phyloP scores from a whole-genome alignment of 2,329 filamentous ascomycete genomes.

The Ceratocystis alfenasii region DNA sequence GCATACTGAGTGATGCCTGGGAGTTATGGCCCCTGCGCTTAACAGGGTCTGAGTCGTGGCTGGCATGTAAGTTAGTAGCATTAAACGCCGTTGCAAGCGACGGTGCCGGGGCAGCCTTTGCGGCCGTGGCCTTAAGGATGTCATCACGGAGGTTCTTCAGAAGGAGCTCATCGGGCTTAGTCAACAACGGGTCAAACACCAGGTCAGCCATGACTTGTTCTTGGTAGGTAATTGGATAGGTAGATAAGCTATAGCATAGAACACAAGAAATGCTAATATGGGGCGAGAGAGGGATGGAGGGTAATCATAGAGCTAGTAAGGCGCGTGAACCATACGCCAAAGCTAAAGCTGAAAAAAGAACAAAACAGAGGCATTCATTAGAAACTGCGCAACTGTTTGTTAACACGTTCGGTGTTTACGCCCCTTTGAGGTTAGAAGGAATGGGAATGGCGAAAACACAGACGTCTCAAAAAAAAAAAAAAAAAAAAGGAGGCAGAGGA shows the following conservation, averaged over 20 bases:
- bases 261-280: neutral
- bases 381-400: neutral
- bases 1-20: neutral
- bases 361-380: neutral
- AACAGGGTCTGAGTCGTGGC: neutral
- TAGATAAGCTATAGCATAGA: neutral
- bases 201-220: conserved; percentile 23
- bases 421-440: neutral
- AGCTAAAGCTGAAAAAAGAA: neutral
- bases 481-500: neutral
- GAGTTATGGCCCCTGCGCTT: neutral
- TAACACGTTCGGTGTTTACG: neutral
- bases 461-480: neutral
- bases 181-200: conserved; percentile 33
- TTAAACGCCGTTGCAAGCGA: neutral
- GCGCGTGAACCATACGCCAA: neutral
- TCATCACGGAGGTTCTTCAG: conserved; percentile 33
- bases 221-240: too few species aligned
- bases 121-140: conserved; percentile 25
- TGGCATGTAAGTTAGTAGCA: too few species aligned
- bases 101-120: neutral
- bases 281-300: neutral
- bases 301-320: neutral
- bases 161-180: conserved; percentile 33
- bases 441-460: neutral